Evolutionary conservation across 805 yeast genomes (phyloP).

Genomic region (Sungouiella thailandica): DNA sequence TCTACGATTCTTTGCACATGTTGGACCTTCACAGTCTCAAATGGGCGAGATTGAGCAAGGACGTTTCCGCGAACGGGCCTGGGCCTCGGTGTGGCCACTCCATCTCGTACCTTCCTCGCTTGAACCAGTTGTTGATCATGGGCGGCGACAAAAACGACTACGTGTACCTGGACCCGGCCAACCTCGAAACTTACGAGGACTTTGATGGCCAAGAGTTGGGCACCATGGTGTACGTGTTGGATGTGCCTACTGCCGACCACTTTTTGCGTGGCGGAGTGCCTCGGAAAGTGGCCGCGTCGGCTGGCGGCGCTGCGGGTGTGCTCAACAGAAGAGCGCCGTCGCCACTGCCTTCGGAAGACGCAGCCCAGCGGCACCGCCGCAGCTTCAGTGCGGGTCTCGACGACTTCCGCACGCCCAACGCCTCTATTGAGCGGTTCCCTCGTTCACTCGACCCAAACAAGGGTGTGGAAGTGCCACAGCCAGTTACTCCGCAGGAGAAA

Average conservation of each 20-base stretch:
- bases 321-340: conserved; percentile 12
- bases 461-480: background rate
- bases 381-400: conserved; percentile 33
- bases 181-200: conserved; percentile 48
- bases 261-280: conserved; percentile 17
- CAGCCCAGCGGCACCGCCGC: conserved; percentile 27
- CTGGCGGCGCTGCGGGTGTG: conserved; percentile 17
- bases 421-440: conserved; percentile 14
- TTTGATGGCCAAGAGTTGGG: conserved; percentile 48
- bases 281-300: conserved; percentile 15
- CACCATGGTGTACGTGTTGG: conserved; percentile 60
- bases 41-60: conserved; percentile 56
- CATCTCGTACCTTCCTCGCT: conserved; percentile 61
- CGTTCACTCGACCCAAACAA: conserved; percentile 24
- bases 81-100: conserved; percentile 92
- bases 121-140: conserved; percentile 72
- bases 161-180: conserved; percentile 42
- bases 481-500: conserved; percentile 11
- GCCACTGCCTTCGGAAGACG: conserved; percentile 15
- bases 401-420: conserved; percentile 22
- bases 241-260: conserved; percentile 39
- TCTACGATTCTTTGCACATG: conserved; percentile 63
- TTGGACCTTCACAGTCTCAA: conserved; percentile 66
- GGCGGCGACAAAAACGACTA: conserved; percentile 87
- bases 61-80: conserved; percentile 48